Evolutionary conservation across 306 rosid genomes (phyloP), one percentile per base, ranked within the genome.

Genomic region (Rosa chinensis): DNA sequence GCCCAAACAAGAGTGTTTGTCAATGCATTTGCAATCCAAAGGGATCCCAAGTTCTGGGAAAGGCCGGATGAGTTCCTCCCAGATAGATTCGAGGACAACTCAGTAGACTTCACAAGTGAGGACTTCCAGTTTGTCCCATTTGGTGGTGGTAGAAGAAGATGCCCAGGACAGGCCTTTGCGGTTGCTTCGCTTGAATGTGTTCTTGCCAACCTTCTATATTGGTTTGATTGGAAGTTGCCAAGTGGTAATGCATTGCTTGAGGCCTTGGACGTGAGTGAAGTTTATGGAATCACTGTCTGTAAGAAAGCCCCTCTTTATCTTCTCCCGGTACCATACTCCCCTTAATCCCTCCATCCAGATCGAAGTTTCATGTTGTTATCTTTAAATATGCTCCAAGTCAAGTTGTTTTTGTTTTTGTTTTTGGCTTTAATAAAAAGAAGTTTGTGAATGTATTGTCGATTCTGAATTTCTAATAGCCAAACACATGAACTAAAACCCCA

Each of bases 11-110:
- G 2, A 13, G 86, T 91, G 0, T 50, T 73, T 9, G 47, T 90
- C 10, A 90, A 89, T 53, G 76, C 23, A n/a, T 90, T 91, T 92
- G 79, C 87, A 42, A 88, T 92, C 3, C 90, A 84, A 8, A 82
- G 84, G 55, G 85, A 84, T 23, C 87, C 88, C 5, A 39, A 18
- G 42, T 9, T 76, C 2, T 87, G 90, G 89, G 84, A 79, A 0
- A 83, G 2, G 1, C 84, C 89, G 1, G 78, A 81, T 3, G 82
- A 84, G 43, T 86, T 84, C 71, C 2, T 84, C 21, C 87, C 86
- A 0, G 90, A 89, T 78, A 82, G 92, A 68, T 89, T 89, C 25
- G 77, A 73, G 63, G 75, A 61, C 8, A 82, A 32, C 5, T 13
- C 74, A 0, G 4, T 81, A 4, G 86, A 84, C 48, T 89, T 77